Conservation (phyloP, 1,284 basidiomycete genomes). For the Malassezia dermatis region DNA sequence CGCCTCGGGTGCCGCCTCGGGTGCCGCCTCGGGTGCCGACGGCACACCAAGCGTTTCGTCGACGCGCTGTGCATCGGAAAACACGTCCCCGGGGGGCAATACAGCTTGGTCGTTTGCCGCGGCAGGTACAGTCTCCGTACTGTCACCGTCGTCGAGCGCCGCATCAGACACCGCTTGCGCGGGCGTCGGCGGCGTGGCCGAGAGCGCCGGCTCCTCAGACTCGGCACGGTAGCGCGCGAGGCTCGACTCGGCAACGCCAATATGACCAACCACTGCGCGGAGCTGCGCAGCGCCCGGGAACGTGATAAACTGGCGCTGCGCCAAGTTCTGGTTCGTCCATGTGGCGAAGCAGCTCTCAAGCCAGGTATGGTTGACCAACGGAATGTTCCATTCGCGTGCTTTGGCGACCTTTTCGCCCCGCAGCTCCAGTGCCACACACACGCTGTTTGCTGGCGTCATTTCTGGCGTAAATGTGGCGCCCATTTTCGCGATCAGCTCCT, state of each 20-base stretch:
- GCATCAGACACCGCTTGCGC: neutral
- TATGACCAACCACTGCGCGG: conserved; percentile 1
- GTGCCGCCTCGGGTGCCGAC: neutral
- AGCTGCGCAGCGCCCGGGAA: conserved; percentile 14
- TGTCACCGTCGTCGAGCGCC: neutral
- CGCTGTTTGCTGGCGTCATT: conserved; percentile 61
- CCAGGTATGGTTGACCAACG: conserved; percentile 77
- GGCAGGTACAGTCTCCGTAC: neutral
- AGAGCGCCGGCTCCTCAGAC: neutral
- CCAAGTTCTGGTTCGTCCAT: conserved; percentile 16
- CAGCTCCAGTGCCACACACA: conserved; percentile 70
- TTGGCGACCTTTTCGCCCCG: conserved; percentile 64
- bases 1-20: too few relatives aligned
- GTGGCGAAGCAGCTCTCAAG: conserved; percentile 68
- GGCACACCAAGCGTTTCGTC: neutral
- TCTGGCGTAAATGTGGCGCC: conserved; percentile 70
- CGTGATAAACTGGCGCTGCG: conserved; percentile 14
- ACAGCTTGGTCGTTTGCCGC: neutral
- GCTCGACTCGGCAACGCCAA: conserved; percentile 5
- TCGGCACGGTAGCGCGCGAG: neutral
- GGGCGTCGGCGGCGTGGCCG: neutral
- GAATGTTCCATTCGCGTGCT: conserved; percentile 67
- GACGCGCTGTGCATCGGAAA: neutral
- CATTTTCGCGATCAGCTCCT: conserved; percentile 64
- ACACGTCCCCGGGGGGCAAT: neutral